These are phyloP conservation scores for Lasiosphaeria hispida DNA, from an alignment of 495 filamentous ascomycete genomes.

Conservation along the genomic window DNA sequence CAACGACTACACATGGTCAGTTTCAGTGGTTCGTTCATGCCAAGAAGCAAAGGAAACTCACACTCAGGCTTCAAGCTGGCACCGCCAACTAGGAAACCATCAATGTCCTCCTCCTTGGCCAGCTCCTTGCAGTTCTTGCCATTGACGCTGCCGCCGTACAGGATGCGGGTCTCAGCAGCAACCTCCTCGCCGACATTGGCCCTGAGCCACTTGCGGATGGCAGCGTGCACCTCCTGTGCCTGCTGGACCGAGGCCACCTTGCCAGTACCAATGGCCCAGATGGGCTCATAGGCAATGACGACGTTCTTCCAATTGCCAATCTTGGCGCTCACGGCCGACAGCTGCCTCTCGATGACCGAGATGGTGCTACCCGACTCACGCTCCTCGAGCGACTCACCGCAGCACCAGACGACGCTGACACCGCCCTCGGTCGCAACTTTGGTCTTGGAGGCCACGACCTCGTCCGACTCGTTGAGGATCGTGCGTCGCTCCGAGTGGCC, in stretches of 20 bases:
- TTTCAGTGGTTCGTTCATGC: conserved; percentile 23
- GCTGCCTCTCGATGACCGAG: conserved; percentile 80
- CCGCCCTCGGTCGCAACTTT: conserved; percentile 86
- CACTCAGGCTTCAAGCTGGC: conserved; percentile 98
- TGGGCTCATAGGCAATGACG: conserved; percentile 97
- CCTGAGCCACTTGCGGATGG: conserved; percentile 85
- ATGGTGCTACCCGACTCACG: conserved; percentile 84
- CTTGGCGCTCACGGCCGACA: conserved; percentile 64
- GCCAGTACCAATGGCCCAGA: conserved; percentile 98
- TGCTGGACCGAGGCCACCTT: conserved; percentile 94
- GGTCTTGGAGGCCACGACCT: conserved; percentile 87
- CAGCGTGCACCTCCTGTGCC: conserved; percentile 91
- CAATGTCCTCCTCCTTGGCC: conserved; percentile 87
- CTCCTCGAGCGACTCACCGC: conserved; percentile 91
- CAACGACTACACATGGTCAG: conserved; percentile 44
- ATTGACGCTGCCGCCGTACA: conserved; percentile 94
- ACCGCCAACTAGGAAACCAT: conserved; percentile 97
- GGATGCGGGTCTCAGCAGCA: conserved; percentile 77
- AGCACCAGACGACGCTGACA: conserved; percentile 89
- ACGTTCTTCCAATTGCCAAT: conserved; percentile 87
- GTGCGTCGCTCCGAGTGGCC: conserved; percentile 92
- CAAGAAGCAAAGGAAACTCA: conserved; percentile 45
- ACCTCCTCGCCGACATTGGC: conserved; percentile 67
- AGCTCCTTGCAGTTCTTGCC: conserved; percentile 98
- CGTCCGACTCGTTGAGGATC: conserved; percentile 79